Conservation (phyloP, 371 early-diverging fungal genomes). For the Smittium mucronatum region DNA sequence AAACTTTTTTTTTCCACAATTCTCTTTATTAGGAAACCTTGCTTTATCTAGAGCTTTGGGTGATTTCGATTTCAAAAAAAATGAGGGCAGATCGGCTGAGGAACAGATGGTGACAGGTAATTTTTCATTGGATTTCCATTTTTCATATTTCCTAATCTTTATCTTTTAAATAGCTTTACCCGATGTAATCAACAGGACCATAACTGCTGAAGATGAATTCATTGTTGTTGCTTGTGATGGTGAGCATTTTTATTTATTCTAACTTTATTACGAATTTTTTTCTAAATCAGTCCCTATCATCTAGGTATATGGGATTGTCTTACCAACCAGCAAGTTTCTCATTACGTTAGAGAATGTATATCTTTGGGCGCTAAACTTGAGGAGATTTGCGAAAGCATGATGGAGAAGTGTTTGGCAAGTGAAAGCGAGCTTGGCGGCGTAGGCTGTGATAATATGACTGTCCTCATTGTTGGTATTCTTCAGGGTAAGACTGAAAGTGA, state of each 20-base stretch:
- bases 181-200: constrained; percentile 50
- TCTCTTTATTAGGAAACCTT: constrained; percentile 39
- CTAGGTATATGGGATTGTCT: constrained; percentile 87
- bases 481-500: constrained; percentile 52
- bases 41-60: constrained; percentile 93
- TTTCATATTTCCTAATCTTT: background rate
- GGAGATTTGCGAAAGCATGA: constrained; percentile 68
- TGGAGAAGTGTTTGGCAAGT: constrained; percentile 81
- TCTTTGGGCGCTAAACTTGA: constrained; percentile 40
- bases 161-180: constrained; percentile 46
- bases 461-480: constrained; percentile 76
- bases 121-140: constrained; percentile 14
- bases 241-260: constrained; percentile 13
- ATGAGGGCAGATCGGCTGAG: constrained; percentile 53
- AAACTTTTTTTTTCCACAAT: background rate
- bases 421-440: constrained; percentile 70
- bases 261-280: too few relatives aligned
- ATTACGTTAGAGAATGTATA: constrained; percentile 56
- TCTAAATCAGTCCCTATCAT: background rate
- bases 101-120: constrained; percentile 70
- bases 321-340: constrained; percentile 73
- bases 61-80: constrained; percentile 90
- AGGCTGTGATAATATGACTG: constrained; percentile 98
- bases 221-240: constrained; percentile 94
- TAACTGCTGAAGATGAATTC: constrained; percentile 73